Evolutionary conservation across 345 rosid species (phyloP).

Genomic region (Boechera stricta): DNA sequence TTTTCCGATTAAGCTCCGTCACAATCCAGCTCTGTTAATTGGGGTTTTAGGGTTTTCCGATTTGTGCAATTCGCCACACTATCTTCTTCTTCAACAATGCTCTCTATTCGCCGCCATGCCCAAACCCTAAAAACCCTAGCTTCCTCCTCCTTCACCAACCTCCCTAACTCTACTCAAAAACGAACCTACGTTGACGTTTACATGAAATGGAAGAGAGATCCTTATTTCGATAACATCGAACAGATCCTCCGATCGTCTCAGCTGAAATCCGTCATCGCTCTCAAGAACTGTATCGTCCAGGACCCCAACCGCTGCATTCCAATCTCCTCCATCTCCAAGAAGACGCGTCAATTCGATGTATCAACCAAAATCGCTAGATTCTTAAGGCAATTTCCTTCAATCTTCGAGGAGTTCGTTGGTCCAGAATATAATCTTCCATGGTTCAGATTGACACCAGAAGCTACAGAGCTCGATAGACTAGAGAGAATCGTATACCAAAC

Average conservation of each 20-base stretch:
- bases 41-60: conserved; percentile 3
- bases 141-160: conserved; percentile 8
- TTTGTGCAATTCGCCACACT: neutral
- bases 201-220: conserved; percentile 94
- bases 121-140: conserved; percentile 50
- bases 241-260: conserved; percentile 68
- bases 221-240: conserved; percentile 67
- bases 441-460: conserved; percentile 82
- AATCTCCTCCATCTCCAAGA: conserved; percentile 75
- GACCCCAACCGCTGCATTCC: conserved; percentile 69
- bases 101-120: conserved; percentile 40
- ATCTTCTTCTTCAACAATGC: conserved; percentile 45
- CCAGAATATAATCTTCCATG: conserved; percentile 81
- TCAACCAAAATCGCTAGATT: conserved; percentile 73
- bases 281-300: conserved; percentile 63
- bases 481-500: conserved; percentile 58
- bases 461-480: conserved; percentile 61
- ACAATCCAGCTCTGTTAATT: neutral
- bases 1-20: conserved; percentile 3
- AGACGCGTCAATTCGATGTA: conserved; percentile 65
- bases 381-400: conserved; percentile 70
- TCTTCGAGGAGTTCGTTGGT: conserved; percentile 81
- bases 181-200: conserved; percentile 69
- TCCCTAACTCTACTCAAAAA: conserved; percentile 40
- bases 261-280: conserved; percentile 68